These are phyloP conservation scores for Urochloa ruziziensis DNA, from an alignment of 176 grass and related monocot species.

Conservation along the genomic window DNA sequence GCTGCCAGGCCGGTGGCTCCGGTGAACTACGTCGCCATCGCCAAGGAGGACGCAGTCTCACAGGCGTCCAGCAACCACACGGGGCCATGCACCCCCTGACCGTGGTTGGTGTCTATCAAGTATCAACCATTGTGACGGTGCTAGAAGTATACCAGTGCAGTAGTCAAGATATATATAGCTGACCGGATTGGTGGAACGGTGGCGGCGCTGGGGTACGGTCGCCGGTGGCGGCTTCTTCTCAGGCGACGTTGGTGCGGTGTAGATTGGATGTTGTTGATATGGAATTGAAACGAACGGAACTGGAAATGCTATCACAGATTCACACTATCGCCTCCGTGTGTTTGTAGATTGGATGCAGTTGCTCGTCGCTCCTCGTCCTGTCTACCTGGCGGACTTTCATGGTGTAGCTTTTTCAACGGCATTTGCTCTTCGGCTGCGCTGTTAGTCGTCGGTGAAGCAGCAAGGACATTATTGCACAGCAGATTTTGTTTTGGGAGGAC, in stretches of 20 bases:
- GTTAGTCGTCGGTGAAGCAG: background rate
- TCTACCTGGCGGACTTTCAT: background rate
- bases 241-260: background rate
- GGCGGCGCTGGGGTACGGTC: background rate
- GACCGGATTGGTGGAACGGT: background rate
- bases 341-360: background rate
- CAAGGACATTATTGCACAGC: background rate
- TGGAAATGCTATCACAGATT: background rate
- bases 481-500: background rate
- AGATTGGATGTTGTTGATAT: background rate
- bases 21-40: constrained; percentile 67
- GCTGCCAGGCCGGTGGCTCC: constrained; percentile 45
- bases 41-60: constrained; percentile 59
- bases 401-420: background rate
- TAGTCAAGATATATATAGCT: constrained; percentile 14
- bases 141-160: constrained; percentile 34
- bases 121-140: background rate
- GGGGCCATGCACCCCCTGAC: constrained; percentile 33
- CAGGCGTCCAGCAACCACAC: constrained; percentile 48
- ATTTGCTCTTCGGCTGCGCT: background rate
- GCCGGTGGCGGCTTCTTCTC: background rate
- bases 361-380: background rate
- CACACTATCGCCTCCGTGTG: background rate
- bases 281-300: background rate
- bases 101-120: too few relatives aligned